These are phyloP conservation scores for Thielaviopsis cerberus DNA, from an alignment of 2,329 filamentous ascomycete species.

Conservation along the genomic window DNA sequence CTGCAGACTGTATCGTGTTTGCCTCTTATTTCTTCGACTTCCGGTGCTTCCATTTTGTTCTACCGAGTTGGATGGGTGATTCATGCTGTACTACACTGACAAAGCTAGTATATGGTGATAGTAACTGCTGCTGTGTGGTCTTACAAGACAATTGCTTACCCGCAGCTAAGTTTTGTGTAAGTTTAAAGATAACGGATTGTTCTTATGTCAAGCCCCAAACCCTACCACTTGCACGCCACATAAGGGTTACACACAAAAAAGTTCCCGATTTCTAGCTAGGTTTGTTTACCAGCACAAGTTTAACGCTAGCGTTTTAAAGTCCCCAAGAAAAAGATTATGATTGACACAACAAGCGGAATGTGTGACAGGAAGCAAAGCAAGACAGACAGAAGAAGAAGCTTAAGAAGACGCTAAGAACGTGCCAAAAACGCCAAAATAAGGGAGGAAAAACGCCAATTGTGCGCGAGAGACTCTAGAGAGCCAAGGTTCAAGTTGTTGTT, in stretches of 20 bases:
- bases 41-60: too few species aligned
- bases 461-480: too few species aligned
- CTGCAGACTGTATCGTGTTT: neutral
- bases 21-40: too few species aligned
- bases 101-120: too few species aligned
- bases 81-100: too few species aligned
- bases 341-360: neutral
- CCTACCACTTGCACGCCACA: neutral
- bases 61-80: too few species aligned
- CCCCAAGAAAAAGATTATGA: neutral
- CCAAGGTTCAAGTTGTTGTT: too few species aligned
- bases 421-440: neutral
- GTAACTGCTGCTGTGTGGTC: too few species aligned
- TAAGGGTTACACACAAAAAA: neutral
- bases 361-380: neutral
- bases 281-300: too few species aligned
- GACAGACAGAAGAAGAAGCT: neutral
- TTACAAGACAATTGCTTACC: too few species aligned
- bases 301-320: neutral
- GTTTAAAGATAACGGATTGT: neutral
- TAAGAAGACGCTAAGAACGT: neutral
- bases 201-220: neutral
- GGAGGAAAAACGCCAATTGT: too few species aligned
- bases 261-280: neutral
- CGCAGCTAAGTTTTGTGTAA: neutral